phyloP scores from a whole-genome alignment of 768 basidiomycete genomes.

The Glaciozyma martinii region DNA sequence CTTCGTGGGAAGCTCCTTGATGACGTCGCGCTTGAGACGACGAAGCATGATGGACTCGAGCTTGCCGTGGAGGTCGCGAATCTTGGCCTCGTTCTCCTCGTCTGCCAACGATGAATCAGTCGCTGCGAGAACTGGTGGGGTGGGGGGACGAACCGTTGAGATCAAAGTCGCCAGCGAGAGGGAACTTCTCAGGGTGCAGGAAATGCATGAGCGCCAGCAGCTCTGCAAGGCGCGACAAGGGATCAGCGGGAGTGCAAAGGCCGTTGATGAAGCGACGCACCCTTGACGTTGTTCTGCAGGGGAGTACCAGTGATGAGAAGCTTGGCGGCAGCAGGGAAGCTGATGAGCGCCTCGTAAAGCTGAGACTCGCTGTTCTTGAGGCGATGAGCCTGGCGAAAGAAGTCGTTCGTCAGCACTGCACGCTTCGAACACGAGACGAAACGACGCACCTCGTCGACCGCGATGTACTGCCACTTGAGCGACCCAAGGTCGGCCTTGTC shows the following conservation, averaged over 20 bases:
- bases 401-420: slow-evolving; percentile 1
- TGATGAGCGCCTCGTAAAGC: slow-evolving; percentile 82
- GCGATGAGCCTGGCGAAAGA: slow-evolving; percentile 68
- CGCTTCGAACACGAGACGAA: too few species aligned
- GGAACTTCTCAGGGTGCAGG: slow-evolving; percentile 96
- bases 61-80: slow-evolving; percentile 89
- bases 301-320: slow-evolving; percentile 97
- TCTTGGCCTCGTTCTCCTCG: slow-evolving; percentile 63
- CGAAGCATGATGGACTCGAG: slow-evolving; percentile 89
- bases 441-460: slow-evolving; percentile 77
- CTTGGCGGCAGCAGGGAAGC: slow-evolving; percentile 83
- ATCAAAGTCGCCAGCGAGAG: slow-evolving; percentile 90
- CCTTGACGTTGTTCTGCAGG: slow-evolving; percentile 97
- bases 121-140: too few species aligned
- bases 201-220: slow-evolving; percentile 97
- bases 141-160: slow-evolving; percentile 49
- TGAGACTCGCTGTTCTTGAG: slow-evolving; percentile 97
- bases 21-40: slow-evolving; percentile 87
- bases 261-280: slow-evolving; percentile 43
- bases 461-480: slow-evolving; percentile 94
- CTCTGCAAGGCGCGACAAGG: slow-evolving; percentile 48
- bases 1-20: slow-evolving; percentile 92
- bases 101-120: slow-evolving; percentile 38
- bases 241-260: slow-evolving; percentile 9
- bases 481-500: slow-evolving; percentile 79